These are phyloP conservation scores for Cicer chorassanicum DNA, from an alignment of 306 rosid species.

Conservation along the genomic window DNA sequence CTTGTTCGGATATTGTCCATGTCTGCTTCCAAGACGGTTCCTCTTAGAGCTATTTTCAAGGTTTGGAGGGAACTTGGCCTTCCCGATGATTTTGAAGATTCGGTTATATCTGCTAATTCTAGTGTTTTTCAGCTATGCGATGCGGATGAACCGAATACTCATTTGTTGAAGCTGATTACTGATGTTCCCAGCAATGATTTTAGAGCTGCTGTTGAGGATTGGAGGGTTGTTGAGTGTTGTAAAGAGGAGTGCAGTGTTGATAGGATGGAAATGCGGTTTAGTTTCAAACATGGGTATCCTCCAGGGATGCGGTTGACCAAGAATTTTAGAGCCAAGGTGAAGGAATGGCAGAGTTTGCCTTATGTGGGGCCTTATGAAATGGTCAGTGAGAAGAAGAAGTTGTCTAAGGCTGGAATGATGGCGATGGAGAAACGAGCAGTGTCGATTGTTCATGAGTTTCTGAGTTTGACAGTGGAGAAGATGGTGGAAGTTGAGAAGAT, in stretches of 20 bases:
- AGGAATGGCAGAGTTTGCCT: conserved; percentile 80
- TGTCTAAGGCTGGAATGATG: conserved; percentile 57
- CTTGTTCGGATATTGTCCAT: conserved; percentile 73
- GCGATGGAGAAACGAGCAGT: conserved; percentile 82
- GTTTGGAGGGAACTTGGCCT: conserved; percentile 92
- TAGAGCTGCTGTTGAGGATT: conserved; percentile 73
- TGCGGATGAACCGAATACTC: conserved; percentile 75
- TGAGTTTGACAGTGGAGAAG: conserved; percentile 89
- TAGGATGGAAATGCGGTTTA: conserved; percentile 61
- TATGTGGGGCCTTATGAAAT: conserved; percentile 80
- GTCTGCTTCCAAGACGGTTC: conserved; percentile 72
- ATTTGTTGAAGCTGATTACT: conserved; percentile 69
- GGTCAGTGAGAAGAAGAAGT: conserved; percentile 52
- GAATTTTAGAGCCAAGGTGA: conserved; percentile 82
- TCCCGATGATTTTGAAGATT: conserved; percentile 93
- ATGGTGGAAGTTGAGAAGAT: conserved; percentile 92
- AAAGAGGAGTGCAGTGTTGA: conserved; percentile 62
- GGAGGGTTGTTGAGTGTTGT: conserved; percentile 87
- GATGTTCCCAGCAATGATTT: conserved; percentile 46
- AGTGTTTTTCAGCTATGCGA: conserved; percentile 72
- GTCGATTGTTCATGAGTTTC: conserved; percentile 80
- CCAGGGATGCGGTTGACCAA: conserved; percentile 82
- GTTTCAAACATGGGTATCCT: conserved; percentile 76
- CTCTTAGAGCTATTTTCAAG: conserved; percentile 84
- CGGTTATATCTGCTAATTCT: conserved; percentile 61